These are phyloP conservation scores for Immersiella caudata DNA, from an alignment of 495 filamentous ascomycete genomes.

Conservation along the genomic window DNA sequence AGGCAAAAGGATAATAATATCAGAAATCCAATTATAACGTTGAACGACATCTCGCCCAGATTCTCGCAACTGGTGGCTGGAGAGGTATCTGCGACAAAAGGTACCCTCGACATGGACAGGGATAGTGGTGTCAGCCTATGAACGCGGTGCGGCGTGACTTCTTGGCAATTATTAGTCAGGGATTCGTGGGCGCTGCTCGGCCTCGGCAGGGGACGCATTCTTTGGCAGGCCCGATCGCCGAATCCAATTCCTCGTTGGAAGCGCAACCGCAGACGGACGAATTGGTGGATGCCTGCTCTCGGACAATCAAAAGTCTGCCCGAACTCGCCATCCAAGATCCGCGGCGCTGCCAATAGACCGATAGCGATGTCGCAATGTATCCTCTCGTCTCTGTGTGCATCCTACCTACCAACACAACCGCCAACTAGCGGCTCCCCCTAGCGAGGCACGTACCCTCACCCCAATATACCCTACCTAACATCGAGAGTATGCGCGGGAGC, in stretches of 20 bases:
- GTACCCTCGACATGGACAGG: slow-evolving; percentile 23
- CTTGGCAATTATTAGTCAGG: slow-evolving; percentile 34
- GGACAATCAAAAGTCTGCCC: slow-evolving; percentile 1
- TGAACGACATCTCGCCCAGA: slow-evolving; percentile 13
- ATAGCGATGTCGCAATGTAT: slow-evolving; percentile 8
- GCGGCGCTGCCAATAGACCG: not conserved
- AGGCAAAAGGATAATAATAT: slow-evolving; percentile 27
- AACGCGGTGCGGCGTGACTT: slow-evolving; percentile 17
- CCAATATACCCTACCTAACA: not conserved
- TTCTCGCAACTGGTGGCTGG: slow-evolving; percentile 16
- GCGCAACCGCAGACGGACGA: slow-evolving; percentile 16
- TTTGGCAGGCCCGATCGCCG: slow-evolving; percentile 24
- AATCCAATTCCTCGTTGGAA: slow-evolving; percentile 24
- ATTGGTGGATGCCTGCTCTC: slow-evolving; percentile 17
- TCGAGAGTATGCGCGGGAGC: not conserved
- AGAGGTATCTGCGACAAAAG: slow-evolving; percentile 24
- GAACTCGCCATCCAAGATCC: not conserved
- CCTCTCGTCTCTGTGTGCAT: not conserved
- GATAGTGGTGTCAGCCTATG: slow-evolving; percentile 20
- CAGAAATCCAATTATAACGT: slow-evolving; percentile 30
- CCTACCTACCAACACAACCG: not conserved
- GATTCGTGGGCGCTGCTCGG: slow-evolving; percentile 22
- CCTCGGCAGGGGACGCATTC: slow-evolving; percentile 28
- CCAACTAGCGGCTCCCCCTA: not conserved
- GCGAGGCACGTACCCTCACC: not conserved